phyloP scores from a whole-genome alignment of 768 basidiomycete species.

The Tricholoma saponaceum region DNA sequence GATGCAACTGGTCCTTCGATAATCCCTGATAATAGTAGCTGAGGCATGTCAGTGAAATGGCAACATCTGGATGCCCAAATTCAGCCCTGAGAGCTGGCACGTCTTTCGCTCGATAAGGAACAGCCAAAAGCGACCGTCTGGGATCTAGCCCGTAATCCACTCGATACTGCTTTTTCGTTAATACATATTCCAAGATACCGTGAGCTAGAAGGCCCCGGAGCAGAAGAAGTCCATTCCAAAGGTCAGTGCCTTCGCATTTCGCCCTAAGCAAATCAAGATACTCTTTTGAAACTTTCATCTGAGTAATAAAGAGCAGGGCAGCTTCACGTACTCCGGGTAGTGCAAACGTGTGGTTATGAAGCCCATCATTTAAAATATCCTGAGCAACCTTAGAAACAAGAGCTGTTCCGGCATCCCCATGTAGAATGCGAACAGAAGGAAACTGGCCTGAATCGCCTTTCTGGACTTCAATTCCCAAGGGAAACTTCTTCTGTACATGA shows the following conservation, averaged over 20 bases:
- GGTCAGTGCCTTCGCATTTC: slow-evolving; percentile 10
- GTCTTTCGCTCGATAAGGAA: slow-evolving; percentile 54
- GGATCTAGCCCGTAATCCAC: slow-evolving; percentile 49
- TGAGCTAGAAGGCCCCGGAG: slow-evolving; percentile 40
- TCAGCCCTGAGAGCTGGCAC: slow-evolving; percentile 41
- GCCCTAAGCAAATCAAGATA: slow-evolving; percentile 8
- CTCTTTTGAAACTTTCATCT: not conserved
- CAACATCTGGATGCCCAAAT: slow-evolving; percentile 51
- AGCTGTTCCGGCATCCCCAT: slow-evolving; percentile 9
- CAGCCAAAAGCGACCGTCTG: slow-evolving; percentile 40
- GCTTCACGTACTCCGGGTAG: slow-evolving; percentile 12
- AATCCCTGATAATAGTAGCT: slow-evolving; percentile 49
- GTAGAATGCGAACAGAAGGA: slow-evolving; percentile 16
- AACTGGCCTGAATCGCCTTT: not conserved
- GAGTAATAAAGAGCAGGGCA: slow-evolving; percentile 21
- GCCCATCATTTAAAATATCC: slow-evolving; percentile 8
- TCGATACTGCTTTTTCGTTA: slow-evolving; percentile 41
- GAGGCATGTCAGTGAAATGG: slow-evolving; percentile 41
- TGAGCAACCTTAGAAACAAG: slow-evolving; percentile 12
- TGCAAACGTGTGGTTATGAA: slow-evolving; percentile 15
- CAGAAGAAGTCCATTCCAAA: slow-evolving; percentile 36
- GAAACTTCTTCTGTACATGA: slow-evolving; percentile 9
- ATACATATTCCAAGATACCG: slow-evolving; percentile 34
- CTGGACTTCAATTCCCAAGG: slow-evolving; percentile 16
- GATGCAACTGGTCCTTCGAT: slow-evolving; percentile 29